A percentile compares a stretch with the other conserved stretches of the same genome.
These are phyloP conservation scores for Xylariaceae sp. DNA, from an alignment of 2,329 filamentous ascomycete species.

Conservation along the genomic window DNA sequence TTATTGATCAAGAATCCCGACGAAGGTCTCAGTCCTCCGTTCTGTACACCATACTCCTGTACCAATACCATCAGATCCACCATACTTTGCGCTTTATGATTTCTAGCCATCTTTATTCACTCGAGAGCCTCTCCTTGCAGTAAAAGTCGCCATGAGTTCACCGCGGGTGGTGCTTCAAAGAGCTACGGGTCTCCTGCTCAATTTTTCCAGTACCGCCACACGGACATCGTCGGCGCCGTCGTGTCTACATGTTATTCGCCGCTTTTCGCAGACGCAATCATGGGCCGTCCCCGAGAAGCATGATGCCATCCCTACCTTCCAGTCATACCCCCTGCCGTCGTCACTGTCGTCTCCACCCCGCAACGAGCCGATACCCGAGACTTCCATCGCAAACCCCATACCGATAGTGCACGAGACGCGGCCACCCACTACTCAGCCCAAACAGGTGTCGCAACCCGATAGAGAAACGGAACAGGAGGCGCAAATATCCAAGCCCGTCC, in stretches of 20 bases:
- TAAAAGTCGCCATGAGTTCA: constrained; percentile 39
- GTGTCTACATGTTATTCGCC: constrained; percentile 38
- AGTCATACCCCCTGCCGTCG: constrained; percentile 47
- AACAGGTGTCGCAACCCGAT: constrained; percentile 23
- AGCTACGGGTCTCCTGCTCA: constrained; percentile 27
- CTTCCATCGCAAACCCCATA: constrained; percentile 44
- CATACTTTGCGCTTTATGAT: neutral
- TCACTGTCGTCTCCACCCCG: constrained; percentile 37
- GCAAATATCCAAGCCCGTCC: constrained; percentile 57
- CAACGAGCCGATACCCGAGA: constrained; percentile 42
- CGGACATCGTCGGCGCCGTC: constrained; percentile 36
- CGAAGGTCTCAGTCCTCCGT: too few species aligned
- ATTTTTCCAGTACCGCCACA: constrained; percentile 34
- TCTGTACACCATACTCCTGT: too few species aligned
- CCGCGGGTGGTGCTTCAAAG: constrained; percentile 34
- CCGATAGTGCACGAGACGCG: constrained; percentile 50
- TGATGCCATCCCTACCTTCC: constrained; percentile 38
- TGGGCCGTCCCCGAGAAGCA: constrained; percentile 29
- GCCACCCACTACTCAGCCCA: constrained; percentile 32
- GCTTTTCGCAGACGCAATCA: constrained; percentile 36
- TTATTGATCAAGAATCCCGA: too few species aligned
- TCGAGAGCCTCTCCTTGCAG: constrained; percentile 1
- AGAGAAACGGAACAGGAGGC: constrained; percentile 57
- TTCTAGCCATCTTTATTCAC: neutral
- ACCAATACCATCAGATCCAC: neutral